These are phyloP conservation scores for Podospora conica DNA, from an alignment of 495 filamentous ascomycete genomes.

Conservation along the genomic window DNA sequence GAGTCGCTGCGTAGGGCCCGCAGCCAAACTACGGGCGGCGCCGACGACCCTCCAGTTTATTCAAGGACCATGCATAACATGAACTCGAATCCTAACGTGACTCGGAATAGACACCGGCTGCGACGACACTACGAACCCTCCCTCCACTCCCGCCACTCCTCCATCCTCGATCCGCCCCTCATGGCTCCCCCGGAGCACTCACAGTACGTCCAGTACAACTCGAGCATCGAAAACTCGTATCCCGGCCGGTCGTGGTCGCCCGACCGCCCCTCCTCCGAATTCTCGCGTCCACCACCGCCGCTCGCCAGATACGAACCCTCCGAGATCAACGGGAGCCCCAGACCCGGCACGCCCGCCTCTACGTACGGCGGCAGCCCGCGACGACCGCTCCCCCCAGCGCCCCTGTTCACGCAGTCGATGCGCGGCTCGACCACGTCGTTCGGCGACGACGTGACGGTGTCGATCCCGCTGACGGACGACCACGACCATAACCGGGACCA, in stretches of 20 bases:
- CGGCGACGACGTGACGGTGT: conserved; percentile 48
- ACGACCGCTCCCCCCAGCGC: conserved; percentile 84
- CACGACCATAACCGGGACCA: conserved; percentile 33
- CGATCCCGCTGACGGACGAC: conserved; percentile 51
- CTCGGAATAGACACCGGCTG: conserved; percentile 29
- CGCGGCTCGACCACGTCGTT: conserved; percentile 31
- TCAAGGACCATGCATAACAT: conserved; percentile 1
- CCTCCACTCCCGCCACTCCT: conserved; percentile 36
- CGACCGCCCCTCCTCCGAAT: conserved; percentile 53
- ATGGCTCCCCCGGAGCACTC: conserved; percentile 39
- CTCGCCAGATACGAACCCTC: conserved; percentile 71
- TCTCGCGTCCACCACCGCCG: conserved; percentile 60
- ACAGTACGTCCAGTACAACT: conserved; percentile 31
- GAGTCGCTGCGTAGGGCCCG: conserved; percentile 26
- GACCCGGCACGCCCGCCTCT: conserved; percentile 85
- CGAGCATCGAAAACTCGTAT: conserved; percentile 24
- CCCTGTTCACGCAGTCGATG: conserved; percentile 59
- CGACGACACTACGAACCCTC: conserved; percentile 45
- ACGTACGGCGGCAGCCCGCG: conserved; percentile 79
- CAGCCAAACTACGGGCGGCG: conserved; percentile 14
- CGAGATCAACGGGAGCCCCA: conserved; percentile 81
- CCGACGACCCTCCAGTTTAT: not conserved
- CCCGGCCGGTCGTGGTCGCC: conserved; percentile 72
- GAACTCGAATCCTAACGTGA: conserved; percentile 33
- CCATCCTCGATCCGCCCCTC: conserved; percentile 38